A percentile compares a stretch with the other conserved stretches of the same genome.
Conservation (phyloP, 768 basidiomycete species). For the Dictyophora rubrovolvata region DNA sequence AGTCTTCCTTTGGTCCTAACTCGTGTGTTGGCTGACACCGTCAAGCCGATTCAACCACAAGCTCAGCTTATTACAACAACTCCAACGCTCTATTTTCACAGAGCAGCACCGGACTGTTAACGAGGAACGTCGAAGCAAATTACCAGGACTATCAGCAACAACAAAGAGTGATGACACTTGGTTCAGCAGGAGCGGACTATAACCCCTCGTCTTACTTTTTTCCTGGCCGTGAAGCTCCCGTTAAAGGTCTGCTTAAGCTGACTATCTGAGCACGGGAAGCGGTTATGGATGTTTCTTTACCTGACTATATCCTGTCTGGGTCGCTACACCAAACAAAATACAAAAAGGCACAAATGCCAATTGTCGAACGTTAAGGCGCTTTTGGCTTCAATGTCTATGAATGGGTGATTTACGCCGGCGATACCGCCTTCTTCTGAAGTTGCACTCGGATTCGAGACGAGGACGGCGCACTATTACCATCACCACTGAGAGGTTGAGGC, state of each 20-base stretch:
- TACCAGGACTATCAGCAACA: constrained; percentile 29
- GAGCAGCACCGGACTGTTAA: constrained; percentile 5
- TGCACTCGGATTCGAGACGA: too few species aligned
- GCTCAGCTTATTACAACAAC: constrained; percentile 26
- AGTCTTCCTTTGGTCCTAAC: too few species aligned
- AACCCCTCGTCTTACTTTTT: constrained; percentile 60
- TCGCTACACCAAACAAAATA: too few species aligned
- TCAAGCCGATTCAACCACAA: constrained; percentile 52
- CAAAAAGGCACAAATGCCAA: too few species aligned
- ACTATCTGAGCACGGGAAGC: constrained; percentile 51
- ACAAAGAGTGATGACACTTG: constrained; percentile 29
- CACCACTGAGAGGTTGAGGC: neutral
- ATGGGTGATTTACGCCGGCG: constrained; percentile 25
- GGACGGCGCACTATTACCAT: too few species aligned
- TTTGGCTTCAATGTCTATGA: too few species aligned
- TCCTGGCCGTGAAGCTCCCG: constrained; percentile 61
- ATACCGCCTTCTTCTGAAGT: neutral
- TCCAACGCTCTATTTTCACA: constrained; percentile 2
- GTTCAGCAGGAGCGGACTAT: constrained; percentile 47
- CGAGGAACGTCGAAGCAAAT: constrained; percentile 22
- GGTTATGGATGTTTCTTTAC: too few species aligned
- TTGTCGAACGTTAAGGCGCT: too few species aligned
- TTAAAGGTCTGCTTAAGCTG: constrained; percentile 72
- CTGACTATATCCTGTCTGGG: too few species aligned
- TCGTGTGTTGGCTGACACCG: constrained; percentile 33